phyloP scores from a whole-genome alignment of 1,139 yeast genomes.

The Saccharomyces hybrid region DNA sequence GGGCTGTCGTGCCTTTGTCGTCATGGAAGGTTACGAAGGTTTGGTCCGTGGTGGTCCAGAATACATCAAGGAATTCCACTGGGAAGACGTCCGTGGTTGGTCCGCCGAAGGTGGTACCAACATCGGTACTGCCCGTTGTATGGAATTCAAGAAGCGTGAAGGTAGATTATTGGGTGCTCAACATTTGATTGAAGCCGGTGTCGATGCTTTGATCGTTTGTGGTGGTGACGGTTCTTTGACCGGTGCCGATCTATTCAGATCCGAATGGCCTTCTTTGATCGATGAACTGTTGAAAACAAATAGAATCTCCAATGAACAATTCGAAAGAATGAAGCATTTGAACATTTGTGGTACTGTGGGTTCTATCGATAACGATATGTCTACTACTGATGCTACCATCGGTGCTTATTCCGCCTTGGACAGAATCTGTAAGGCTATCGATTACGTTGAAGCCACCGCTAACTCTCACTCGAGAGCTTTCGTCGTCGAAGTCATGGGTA shows the following conservation, averaged over 20 bases:
- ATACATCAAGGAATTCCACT: conserved; percentile 64
- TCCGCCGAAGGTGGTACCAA: conserved; percentile 87
- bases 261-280: conserved; percentile 87
- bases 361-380: conserved; percentile 95
- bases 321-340: conserved; percentile 56
- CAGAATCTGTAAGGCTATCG: conserved; percentile 87
- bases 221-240: conserved; percentile 98
- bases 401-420: conserved; percentile 94
- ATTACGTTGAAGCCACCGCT: conserved; percentile 89
- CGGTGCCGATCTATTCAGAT: conserved; percentile 90
- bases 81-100: conserved; percentile 94
- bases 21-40: conserved; percentile 93
- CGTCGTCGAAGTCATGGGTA: conserved; percentile 97
- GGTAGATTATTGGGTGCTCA: conserved; percentile 80
- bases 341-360: conserved; percentile 95
- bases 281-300: conserved; percentile 54
- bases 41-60: conserved; percentile 70
- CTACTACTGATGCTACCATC: conserved; percentile 90
- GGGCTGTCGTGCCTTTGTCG: conserved; percentile 92
- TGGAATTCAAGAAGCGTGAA: conserved; percentile 70
- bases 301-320: conserved; percentile 50
- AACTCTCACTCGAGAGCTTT: conserved; percentile 95
- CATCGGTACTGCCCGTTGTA: conserved; percentile 93
- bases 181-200: conserved; percentile 79
- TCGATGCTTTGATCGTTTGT: conserved; percentile 93